Base-by-base conservation (phyloP, 108 stramenopile genomes). In the Cylindrotheca closterium region DNA sequence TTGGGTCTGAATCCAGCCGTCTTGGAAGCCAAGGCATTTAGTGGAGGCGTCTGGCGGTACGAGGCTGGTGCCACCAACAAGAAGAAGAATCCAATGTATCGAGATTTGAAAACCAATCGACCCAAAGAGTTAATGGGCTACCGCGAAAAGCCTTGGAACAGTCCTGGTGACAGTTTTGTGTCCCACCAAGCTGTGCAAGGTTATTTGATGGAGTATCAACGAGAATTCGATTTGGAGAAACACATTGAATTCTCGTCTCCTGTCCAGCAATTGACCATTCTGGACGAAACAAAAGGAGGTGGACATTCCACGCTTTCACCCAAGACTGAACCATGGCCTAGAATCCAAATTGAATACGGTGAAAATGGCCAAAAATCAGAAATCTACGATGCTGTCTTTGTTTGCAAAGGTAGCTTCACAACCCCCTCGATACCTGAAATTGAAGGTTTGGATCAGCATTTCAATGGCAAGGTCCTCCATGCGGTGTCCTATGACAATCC, bases 361-460 rank as follows among this genome's bases (percentile, higher is more conserved):
- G 53, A 72, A 2, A 47, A 4, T 19, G 47, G 60, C 47, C 25
- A 56, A 46, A 37, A 74, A 3, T 54, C 67, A 45, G 78, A 79
- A 63, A 65, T 69, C 15, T 97, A 94, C 63, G 95, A 98, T 63
- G 86, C 77, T 21, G 92, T 98, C 3, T 77, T 76, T 59, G 71
- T 98, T 42, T 91, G 89, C 77, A 98, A 95, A 65, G 97, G 97
- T n/a, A 95, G 96, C 65, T 98, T 86, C 67, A 68, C 80, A 27
- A 33, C 47, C 32, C 88, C 95, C 4, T 81, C 79, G 15, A 47
- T 45, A 2, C 93, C 97, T 23, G 10, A 17, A 0, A 60, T 89
- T 15, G 70, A 54, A 18, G 95, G 94, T 7, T 27, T 93, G 22
- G 17, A 47, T 5, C 70, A 84, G 17, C 57, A 59, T 27, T 93